phyloP scores from a whole-genome alignment of 176 grass and related monocot genomes.

The Chrysopogon serrulatus region DNA sequence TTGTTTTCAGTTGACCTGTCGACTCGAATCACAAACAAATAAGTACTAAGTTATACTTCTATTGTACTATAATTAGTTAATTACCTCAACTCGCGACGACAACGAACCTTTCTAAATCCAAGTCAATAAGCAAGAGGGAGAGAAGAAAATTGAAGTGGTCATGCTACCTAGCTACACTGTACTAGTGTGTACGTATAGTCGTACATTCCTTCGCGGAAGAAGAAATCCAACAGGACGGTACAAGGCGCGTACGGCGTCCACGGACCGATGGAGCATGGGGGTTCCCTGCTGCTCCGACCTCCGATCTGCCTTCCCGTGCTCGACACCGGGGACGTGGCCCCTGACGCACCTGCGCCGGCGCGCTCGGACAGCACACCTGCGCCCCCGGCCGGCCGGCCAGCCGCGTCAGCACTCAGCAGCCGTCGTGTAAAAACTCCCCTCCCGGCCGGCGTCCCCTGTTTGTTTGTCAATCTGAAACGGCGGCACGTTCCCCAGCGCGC shows the following conservation, averaged over 20 bases:
- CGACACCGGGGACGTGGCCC: conserved; percentile 27
- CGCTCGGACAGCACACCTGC: conserved; percentile 5
- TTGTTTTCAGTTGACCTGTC: background rate
- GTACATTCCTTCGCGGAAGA: background rate
- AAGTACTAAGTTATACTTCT: background rate
- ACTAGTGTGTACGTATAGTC: background rate
- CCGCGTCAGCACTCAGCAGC: no score
- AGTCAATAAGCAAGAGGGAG: background rate
- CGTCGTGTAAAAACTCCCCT: no score
- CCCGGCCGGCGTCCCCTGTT: background rate
- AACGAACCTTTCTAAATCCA: background rate
- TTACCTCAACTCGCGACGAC: background rate
- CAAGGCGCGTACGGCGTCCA: background rate
- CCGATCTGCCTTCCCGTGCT: background rate
- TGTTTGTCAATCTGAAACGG: background rate
- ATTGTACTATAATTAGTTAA: background rate
- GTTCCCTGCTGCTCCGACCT: background rate
- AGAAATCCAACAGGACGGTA: background rate
- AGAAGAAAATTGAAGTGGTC: background rate
- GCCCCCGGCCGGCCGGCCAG: no score
- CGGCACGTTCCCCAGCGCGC: background rate
- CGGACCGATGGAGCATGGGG: conserved; percentile 1
- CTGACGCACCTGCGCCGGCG: background rate
- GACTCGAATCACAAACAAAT: background rate
- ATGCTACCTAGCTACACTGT: background rate